Percentiles rank a stretch among this genome's conserved stretches.
These are phyloP conservation scores for Fraxinus quadrangulata DNA, from an alignment of 257 asterid species.

Conservation along the genomic window DNA sequence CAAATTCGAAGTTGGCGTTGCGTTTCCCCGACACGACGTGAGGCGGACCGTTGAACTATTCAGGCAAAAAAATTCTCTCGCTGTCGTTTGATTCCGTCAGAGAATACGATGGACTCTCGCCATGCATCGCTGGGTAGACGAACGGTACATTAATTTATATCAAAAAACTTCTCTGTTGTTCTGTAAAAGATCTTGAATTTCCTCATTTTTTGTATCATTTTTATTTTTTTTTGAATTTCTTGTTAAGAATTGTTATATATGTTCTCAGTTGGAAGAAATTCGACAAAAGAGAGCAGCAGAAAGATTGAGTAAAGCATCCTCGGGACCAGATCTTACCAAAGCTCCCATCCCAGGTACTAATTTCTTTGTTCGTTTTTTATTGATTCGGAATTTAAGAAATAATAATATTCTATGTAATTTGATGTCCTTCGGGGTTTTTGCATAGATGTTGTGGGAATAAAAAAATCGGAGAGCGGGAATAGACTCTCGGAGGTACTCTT, in stretches of 20 bases:
- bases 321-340: constrained; percentile 79
- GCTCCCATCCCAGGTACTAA: not conserved
- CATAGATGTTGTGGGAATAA: constrained; percentile 62
- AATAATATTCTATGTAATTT: not conserved
- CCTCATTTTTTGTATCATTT: not conserved
- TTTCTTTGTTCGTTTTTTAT: not conserved
- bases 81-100: not conserved
- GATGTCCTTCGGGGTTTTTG: not conserved
- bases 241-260: not conserved
- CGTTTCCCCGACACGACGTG: not conserved
- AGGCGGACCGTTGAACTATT: not conserved
- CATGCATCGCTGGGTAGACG: constrained; percentile 92
- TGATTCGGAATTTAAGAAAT: not conserved
- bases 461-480: constrained; percentile 70
- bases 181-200: not conserved
- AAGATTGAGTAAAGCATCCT: constrained; percentile 68
- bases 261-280: constrained; percentile 81
- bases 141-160: constrained; percentile 57
- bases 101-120: constrained; percentile 66
- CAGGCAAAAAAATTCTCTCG: not conserved
- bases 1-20: not conserved
- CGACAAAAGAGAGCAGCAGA: constrained; percentile 96
- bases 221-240: no score
- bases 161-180: not conserved
- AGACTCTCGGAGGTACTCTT: constrained; percentile 68